These are phyloP conservation scores for Thielaviopsis populi DNA, from an alignment of 2,329 filamentous ascomycete species.

Conservation along the genomic window DNA sequence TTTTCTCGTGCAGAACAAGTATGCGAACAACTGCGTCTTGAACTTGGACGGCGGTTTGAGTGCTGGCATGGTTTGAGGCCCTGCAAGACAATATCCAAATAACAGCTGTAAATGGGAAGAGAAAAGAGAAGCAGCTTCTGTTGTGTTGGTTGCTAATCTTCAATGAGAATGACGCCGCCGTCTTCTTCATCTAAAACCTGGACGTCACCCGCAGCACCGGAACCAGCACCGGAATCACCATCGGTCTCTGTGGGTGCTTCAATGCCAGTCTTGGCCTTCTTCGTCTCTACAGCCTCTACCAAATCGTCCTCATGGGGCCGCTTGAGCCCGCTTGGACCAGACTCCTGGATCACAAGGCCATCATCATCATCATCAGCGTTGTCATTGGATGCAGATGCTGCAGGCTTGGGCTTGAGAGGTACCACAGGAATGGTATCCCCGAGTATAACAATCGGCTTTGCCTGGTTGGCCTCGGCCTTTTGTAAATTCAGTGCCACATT, in stretches of 20 bases:
- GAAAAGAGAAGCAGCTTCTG: not conserved
- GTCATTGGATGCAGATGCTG: conserved; percentile 26
- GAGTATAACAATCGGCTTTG: conserved; percentile 2
- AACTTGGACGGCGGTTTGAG: conserved; percentile 77
- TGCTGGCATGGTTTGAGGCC: conserved; percentile 35
- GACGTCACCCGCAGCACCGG: conserved; percentile 18
- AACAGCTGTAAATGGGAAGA: not conserved
- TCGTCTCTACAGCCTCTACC: conserved; percentile 24
- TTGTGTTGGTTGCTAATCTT: conserved; percentile 20
- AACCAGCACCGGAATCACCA: not conserved
- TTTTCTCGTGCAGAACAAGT: conserved; percentile 63
- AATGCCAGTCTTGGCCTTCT: conserved; percentile 33
- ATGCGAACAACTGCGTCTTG: conserved; percentile 74
- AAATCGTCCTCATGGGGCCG: conserved; percentile 26
- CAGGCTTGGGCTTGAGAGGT: conserved; percentile 36
- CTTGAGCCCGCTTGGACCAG: conserved; percentile 26
- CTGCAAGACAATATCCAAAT: not conserved
- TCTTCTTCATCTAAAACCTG: conserved; percentile 21
- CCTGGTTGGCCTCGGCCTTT: conserved; percentile 25
- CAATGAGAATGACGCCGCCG: conserved; percentile 33
- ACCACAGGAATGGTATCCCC: conserved; percentile 29
- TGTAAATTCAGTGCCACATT: conserved; percentile 63
- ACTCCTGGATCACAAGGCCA: conserved; percentile 1
- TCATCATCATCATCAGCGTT: conserved; percentile 28
- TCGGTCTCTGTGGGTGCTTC: not conserved